Percentiles rank a stretch among this genome's conserved stretches.
These are phyloP conservation scores for Onygena corvina DNA, from an alignment of 2,329 filamentous ascomycete genomes.

Conservation along the genomic window DNA sequence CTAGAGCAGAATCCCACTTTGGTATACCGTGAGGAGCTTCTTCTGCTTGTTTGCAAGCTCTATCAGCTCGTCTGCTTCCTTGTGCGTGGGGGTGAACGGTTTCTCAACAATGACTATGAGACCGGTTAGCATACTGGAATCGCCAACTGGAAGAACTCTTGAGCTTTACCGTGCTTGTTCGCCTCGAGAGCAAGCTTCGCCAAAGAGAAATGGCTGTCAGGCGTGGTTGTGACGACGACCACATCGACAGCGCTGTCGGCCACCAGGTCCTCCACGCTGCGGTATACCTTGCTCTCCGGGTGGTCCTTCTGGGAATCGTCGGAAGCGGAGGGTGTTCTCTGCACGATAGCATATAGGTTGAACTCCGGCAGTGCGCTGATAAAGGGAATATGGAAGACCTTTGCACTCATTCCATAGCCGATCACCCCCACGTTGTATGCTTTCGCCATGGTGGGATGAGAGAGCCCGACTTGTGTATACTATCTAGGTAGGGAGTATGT, in stretches of 20 bases:
- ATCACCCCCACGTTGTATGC: slow-evolving; percentile 47
- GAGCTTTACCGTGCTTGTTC: slow-evolving; percentile 50
- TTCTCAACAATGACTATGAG: slow-evolving; percentile 62
- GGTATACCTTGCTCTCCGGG: slow-evolving; percentile 53
- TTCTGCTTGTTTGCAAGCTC: slow-evolving; percentile 41
- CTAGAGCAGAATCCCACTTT: slow-evolving; percentile 36
- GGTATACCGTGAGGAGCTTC: slow-evolving; percentile 54
- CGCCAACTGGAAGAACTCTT: background rate
- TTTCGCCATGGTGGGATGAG: slow-evolving; percentile 30
- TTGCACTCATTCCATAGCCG: slow-evolving; percentile 55
- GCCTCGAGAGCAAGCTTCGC: slow-evolving; percentile 52
- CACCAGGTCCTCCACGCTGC: slow-evolving; percentile 50
- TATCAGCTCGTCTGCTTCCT: slow-evolving; percentile 54
- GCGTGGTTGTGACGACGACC: slow-evolving; percentile 59
- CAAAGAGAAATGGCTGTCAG: slow-evolving; percentile 57
- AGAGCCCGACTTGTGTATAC: too few species aligned
- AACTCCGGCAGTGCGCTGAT: slow-evolving; percentile 52
- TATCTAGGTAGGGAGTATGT: too few species aligned
- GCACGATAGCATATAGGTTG: slow-evolving; percentile 62
- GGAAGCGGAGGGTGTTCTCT: slow-evolving; percentile 52
- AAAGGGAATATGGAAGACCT: slow-evolving; percentile 75
- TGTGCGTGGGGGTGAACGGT: slow-evolving; percentile 61
- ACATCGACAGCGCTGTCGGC: slow-evolving; percentile 55
- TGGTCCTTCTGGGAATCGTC: slow-evolving; percentile 59
- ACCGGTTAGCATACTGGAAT: background rate